Base-by-base conservation (phyloP, 1,139 yeast genomes). In the Candida tunisiensis region DNA sequence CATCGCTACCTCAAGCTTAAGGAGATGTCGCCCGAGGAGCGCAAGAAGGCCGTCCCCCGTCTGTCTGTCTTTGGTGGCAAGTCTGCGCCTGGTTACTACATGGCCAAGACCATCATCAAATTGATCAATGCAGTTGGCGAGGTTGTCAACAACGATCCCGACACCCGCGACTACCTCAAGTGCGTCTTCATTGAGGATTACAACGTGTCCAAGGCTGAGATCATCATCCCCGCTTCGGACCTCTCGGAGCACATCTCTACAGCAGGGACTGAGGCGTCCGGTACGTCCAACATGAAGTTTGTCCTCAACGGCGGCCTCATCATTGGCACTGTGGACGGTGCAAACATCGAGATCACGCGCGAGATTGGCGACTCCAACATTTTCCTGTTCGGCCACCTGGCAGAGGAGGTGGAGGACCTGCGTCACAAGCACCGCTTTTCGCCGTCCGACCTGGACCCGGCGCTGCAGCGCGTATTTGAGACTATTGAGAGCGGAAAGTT, bases 251-350 rank as follows among this genome's bases (percentile, higher is more conserved):
- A 83, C 55, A 85, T 83, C 40, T 82, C 94, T n/a, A 83, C 95
- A 26, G 95, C 95, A 8, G 96, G 96, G 42, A 83, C 96, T 15
- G 96, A 83, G 53, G 95, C 93, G 15, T 77, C 92, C 2, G 95
- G 95, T 50, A 83, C 96, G 25, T 78, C 93, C 26, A 83, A 83
- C 59, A 83, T 83, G 95, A 85, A 83, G 58, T 83, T 83, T 49
- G 93, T 83, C 17, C 60, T 83, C 54, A 83, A 82, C 47, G 95
- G 94, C 53, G 95, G 95, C 28, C 65, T 85, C 39, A 79, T 83
- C 40, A 74, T 83, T 42, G 96, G 96, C 48, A 83, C 95, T 11
- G 93, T 85, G 39, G 95, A 85, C 49, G 95, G 96, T 48, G 95
- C 95, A 36, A 85, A 83, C 47, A 93, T 85, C 31, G 95, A 85